These are phyloP conservation scores for Penicillium simplicissimum DNA, from an alignment of 495 filamentous ascomycete genomes.

Conservation along the genomic window DNA sequence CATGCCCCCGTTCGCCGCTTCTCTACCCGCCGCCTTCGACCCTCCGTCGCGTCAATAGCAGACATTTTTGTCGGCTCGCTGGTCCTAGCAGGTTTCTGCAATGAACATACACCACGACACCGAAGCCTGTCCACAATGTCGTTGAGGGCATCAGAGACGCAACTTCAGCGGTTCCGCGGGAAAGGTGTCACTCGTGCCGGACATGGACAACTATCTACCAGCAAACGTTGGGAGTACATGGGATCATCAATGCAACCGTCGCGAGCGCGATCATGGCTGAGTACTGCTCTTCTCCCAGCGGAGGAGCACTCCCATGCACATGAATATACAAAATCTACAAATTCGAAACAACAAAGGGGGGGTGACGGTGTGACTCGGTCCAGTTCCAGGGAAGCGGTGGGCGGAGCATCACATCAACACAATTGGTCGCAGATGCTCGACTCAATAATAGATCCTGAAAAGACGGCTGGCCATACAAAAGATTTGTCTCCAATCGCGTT, in stretches of 20 bases:
- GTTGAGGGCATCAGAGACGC: conserved; percentile 13
- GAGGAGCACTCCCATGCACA: conserved; percentile 9
- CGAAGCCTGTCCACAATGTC: conserved; percentile 35
- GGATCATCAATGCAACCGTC: conserved; percentile 23
- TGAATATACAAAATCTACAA: not conserved
- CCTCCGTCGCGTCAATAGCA: conserved; percentile 44
- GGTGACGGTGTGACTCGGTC: not conserved
- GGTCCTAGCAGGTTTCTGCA: conserved; percentile 62
- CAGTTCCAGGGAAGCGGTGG: not conserved
- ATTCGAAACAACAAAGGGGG: not conserved
- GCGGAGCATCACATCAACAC: not conserved
- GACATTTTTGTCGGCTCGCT: conserved; percentile 65
- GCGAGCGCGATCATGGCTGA: conserved; percentile 35
- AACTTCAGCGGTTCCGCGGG: conserved; percentile 19
- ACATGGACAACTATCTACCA: conserved; percentile 19
- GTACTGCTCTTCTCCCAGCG: conserved; percentile 28
- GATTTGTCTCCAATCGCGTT: not conserved
- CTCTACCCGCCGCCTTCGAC: conserved; percentile 44
- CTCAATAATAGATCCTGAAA: not conserved
- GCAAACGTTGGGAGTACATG: conserved; percentile 25
- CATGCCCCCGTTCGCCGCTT: conserved; percentile 39
- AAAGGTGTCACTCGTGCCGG: conserved; percentile 16
- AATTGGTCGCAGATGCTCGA: conserved; percentile 4
- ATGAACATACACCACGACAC: conserved; percentile 49
- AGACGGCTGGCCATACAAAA: not conserved